Evolutionary conservation across 768 basidiomycete genomes (phyloP), one percentile per base, ranked within the genome.

Genomic region (Leccinum incarnatum): DNA sequence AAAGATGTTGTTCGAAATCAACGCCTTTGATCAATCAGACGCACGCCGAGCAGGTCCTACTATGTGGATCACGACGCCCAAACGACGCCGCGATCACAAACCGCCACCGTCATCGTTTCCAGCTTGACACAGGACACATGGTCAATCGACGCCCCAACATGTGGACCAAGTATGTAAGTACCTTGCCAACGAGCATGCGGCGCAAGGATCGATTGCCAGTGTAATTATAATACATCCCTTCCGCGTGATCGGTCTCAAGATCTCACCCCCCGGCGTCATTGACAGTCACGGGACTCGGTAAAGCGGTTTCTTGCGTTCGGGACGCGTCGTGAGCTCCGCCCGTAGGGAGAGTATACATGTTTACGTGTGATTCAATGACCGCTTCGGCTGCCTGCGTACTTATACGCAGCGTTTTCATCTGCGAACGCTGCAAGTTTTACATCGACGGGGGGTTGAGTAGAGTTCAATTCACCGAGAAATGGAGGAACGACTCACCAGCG

Each of bases 321-420:
- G 58, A 29, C 30, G 51, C 42, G 27, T 45, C 45, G 12, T 51
- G 48, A 17, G 37, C 17, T 27, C n/a, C 46, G 9, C 50, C 46
- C 5, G 42, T n/a, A 15, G 34, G 50, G 27, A 54, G 23, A 29
- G 74, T 68, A 55, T 78, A 78, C 62, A 78, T 61, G 59, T 69
- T 70, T 12, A 73, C 67, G 57, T 78, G 77, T 40, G 75, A 70
- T 42, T 73, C 69, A 9, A 77, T 65, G n/a, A 74, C 65, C 12
- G 65, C 59, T 30, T 76, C 72, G 3, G 76, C 72, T 6, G 64
- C 53, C 17, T 68, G 56, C 3, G 65, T 51, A 17, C 65, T 68
- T 12, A 75, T 55, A 19, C 66, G 60, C 32, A 58, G 56, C 9
- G 62, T 63, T 25, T 67, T 72, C 56, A 78, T 67, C 58, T 67